Conservation (phyloP, 331 rosid genomes). For the Acacia concinna region DNA sequence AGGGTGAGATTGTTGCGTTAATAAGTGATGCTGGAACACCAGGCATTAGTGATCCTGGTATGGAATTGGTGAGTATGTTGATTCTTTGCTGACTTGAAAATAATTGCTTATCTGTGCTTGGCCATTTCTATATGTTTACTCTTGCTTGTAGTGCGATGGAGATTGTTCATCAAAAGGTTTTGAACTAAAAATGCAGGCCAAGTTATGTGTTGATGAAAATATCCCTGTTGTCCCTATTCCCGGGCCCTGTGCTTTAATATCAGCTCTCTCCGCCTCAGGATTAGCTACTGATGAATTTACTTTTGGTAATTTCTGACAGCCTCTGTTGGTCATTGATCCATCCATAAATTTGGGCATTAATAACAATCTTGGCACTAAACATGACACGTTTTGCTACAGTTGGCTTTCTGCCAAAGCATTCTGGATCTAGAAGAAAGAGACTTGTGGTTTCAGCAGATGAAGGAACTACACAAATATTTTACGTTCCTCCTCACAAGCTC, state of each 20-base stretch:
- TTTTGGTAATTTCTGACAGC: slow-evolving; percentile 57
- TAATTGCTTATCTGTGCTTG: background rate
- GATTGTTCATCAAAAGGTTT: background rate
- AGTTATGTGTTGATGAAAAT: slow-evolving; percentile 67
- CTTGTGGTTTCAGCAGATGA: slow-evolving; percentile 72
- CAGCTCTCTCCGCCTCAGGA: slow-evolving; percentile 93
- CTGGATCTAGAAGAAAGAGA: slow-evolving; percentile 75
- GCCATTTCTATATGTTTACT: background rate
- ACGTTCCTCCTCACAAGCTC: slow-evolving; percentile 95
- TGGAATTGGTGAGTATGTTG: slow-evolving; percentile 65
- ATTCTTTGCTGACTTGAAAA: background rate
- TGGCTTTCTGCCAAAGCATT: slow-evolving; percentile 84
- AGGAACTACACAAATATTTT: slow-evolving; percentile 76
- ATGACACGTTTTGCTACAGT: slow-evolving; percentile 44
- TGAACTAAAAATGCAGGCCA: slow-evolving; percentile 60
- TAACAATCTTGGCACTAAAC: slow-evolving; percentile 18
- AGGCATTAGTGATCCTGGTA: slow-evolving; percentile 92
- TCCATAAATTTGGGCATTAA: slow-evolving; percentile 17
- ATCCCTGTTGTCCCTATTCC: slow-evolving; percentile 85
- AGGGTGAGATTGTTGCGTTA: slow-evolving; percentile 85
- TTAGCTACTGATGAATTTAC: slow-evolving; percentile 77
- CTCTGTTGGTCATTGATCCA: slow-evolving; percentile 8
- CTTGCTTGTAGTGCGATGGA: background rate
- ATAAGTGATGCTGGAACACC: slow-evolving; percentile 93
- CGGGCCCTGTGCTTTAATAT: slow-evolving; percentile 87